Evolutionary conservation across 2,329 filamentous ascomycete genomes (phyloP).

Genomic region (Parasarocladium wereldwijsianum): DNA sequence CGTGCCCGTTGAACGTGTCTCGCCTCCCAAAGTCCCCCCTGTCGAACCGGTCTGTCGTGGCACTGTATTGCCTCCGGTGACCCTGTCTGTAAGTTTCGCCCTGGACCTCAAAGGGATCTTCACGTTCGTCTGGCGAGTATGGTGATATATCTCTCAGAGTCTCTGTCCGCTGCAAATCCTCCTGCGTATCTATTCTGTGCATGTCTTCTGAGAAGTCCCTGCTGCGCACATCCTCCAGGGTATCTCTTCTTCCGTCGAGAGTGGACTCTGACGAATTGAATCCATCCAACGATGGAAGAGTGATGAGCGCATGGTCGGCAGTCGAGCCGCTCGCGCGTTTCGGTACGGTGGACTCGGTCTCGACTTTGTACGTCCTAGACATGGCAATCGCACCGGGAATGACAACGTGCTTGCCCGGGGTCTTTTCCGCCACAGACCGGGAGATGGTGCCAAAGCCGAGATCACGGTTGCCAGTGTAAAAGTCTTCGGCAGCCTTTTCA

Average conservation of each 20-base stretch:
- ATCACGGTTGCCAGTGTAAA: conserved; percentile 1
- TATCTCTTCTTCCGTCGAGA: background rate
- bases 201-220: too few species aligned
- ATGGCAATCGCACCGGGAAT: conserved; percentile 6
- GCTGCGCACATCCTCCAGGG: too few species aligned
- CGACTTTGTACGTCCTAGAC: conserved; percentile 5
- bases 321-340: background rate
- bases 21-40: too few species aligned
- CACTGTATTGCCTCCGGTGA: too few species aligned
- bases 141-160: too few species aligned
- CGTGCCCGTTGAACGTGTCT: too few species aligned
- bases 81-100: too few species aligned
- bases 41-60: too few species aligned
- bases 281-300: conserved; percentile 1
- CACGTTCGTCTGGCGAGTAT: too few species aligned
- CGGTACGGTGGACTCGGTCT: background rate
- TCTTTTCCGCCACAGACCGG: conserved; percentile 5
- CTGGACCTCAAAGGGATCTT: too few species aligned
- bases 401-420: conserved; percentile 2
- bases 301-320: background rate
- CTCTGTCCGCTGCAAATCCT: too few species aligned
- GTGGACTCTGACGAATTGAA: conserved; percentile 1
- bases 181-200: too few species aligned
- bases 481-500: conserved; percentile 17
- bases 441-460: conserved; percentile 6